Evolutionary conservation across 495 filamentous ascomycete genomes (phyloP).

Genomic region (Astrocystis sublimbata): DNA sequence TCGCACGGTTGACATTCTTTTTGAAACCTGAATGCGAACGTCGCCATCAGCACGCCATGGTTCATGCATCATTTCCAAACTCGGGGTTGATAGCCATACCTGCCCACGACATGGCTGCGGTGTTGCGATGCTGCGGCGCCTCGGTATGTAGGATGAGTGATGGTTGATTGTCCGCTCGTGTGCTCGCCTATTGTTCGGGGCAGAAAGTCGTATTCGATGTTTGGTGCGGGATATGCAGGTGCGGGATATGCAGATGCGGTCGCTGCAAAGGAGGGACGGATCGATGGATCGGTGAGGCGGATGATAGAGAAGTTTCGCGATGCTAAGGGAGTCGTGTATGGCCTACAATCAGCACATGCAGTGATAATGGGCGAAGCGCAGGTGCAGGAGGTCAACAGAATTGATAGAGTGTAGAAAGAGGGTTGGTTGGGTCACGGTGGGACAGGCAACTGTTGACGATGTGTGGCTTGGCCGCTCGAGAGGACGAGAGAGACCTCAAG

Average conservation of each 20-base stretch:
- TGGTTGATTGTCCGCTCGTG: no score
- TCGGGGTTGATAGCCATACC: slow-evolving; percentile 37
- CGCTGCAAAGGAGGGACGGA: not conserved
- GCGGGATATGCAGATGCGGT: not conserved
- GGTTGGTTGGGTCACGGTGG: not conserved
- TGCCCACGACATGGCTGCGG: slow-evolving; percentile 61
- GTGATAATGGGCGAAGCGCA: not conserved
- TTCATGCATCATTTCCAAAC: not conserved
- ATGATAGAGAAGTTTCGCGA: not conserved
- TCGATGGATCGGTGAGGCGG: no score
- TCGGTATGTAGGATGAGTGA: not conserved
- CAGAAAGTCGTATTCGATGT: not conserved
- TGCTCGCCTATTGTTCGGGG: slow-evolving; percentile 3
- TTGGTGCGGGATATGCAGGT: not conserved
- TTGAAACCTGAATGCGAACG: slow-evolving; percentile 72
- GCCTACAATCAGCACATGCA: not conserved
- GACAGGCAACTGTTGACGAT: not conserved
- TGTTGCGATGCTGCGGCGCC: slow-evolving; percentile 11
- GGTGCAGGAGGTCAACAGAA: not conserved
- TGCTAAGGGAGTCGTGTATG: not conserved
- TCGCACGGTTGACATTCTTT: slow-evolving; percentile 97
- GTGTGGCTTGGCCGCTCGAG: slow-evolving; percentile 1
- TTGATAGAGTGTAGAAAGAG: not conserved
- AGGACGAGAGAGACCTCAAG: not conserved
- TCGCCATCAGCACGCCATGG: slow-evolving; percentile 11